These are phyloP conservation scores for Pilatotrama ljubarskyi DNA, from an alignment of 768 basidiomycete genomes.

Conservation along the genomic window DNA sequence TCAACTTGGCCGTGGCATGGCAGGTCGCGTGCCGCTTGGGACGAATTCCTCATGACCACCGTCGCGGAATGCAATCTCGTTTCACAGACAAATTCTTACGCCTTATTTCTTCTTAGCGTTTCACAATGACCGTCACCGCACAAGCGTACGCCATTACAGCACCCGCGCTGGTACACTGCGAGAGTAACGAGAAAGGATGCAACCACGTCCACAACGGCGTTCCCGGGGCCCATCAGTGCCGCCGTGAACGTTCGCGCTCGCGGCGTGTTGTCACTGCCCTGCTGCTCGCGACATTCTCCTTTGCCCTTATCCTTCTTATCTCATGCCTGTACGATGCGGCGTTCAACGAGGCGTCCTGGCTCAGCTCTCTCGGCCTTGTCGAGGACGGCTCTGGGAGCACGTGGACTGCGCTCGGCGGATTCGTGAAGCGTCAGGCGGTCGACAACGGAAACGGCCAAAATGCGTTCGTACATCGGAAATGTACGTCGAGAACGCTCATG, in stretches of 20 bases:
- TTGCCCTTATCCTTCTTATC: not conserved
- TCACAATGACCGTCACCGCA: constrained; percentile 11
- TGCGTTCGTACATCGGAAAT: constrained; percentile 14
- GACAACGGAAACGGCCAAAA: not conserved
- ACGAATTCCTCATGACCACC: too few relatives aligned
- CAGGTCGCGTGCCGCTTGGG: too few relatives aligned
- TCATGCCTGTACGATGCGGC: constrained; percentile 7
- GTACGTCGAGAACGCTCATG: not conserved
- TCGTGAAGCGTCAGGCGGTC: constrained; percentile 17
- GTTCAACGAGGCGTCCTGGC: constrained; percentile 13
- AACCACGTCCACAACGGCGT: not conserved
- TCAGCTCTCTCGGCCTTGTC: constrained; percentile 3
- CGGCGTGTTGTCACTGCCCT: constrained; percentile 9
- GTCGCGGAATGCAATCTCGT: too few relatives aligned
- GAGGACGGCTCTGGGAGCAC: constrained; percentile 14
- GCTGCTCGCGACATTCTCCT: not conserved
- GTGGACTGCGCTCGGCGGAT: constrained; percentile 12
- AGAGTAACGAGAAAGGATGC: constrained; percentile 12
- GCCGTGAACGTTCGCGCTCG: constrained; percentile 1
- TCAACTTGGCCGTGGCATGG: too few relatives aligned
- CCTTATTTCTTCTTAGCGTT: not conserved
- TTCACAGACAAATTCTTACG: not conserved
- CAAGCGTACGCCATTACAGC: constrained; percentile 7
- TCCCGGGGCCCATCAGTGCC: constrained; percentile 1
- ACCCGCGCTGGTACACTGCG: not conserved